Conservation (phyloP, 805 yeast genomes). For the Lachancea kluyveri region DNA sequence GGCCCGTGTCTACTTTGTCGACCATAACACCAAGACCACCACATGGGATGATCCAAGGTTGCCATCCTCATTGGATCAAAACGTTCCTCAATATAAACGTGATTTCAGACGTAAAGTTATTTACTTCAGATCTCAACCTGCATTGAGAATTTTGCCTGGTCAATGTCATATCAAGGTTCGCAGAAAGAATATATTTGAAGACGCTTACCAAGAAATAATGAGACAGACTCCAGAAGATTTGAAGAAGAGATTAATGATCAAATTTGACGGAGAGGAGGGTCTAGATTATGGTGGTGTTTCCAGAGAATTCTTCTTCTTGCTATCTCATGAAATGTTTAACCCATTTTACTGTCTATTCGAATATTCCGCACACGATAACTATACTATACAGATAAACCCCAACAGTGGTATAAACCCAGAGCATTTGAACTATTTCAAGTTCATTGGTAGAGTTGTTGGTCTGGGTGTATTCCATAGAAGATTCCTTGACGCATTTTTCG, state of each 20-base stretch:
- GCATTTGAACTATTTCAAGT: constrained; percentile 95
- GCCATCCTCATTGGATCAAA: constrained; percentile 95
- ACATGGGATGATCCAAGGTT: constrained; percentile 99
- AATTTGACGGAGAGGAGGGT: constrained; percentile 99
- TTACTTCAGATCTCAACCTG: constrained; percentile 97
- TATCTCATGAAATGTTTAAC: constrained; percentile 97
- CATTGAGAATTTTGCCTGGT: constrained; percentile 93
- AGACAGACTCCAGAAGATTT: constrained; percentile 97
- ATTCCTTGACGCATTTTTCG: constrained; percentile 95
- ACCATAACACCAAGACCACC: constrained; percentile 97
- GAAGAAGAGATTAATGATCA: constrained; percentile 95
- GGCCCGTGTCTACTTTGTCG: constrained; percentile 97
- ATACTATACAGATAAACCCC: constrained; percentile 95
- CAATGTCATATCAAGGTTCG: constrained; percentile 98
- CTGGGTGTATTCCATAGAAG: constrained; percentile 97
- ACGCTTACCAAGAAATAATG: constrained; percentile 97
- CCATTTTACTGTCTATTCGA: constrained; percentile 97
- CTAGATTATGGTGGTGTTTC: constrained; percentile 99
- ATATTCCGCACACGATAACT: constrained; percentile 96
- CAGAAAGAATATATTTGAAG: constrained; percentile 94
- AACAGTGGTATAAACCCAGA: constrained; percentile 96
- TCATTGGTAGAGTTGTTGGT: constrained; percentile 97
- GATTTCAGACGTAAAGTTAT: constrained; percentile 97
- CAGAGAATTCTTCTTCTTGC: constrained; percentile 91
- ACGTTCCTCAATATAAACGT: constrained; percentile 98